Evolutionary conservation across 805 yeast species (phyloP).

Genomic region (Hanseniaspora vineae): DNA sequence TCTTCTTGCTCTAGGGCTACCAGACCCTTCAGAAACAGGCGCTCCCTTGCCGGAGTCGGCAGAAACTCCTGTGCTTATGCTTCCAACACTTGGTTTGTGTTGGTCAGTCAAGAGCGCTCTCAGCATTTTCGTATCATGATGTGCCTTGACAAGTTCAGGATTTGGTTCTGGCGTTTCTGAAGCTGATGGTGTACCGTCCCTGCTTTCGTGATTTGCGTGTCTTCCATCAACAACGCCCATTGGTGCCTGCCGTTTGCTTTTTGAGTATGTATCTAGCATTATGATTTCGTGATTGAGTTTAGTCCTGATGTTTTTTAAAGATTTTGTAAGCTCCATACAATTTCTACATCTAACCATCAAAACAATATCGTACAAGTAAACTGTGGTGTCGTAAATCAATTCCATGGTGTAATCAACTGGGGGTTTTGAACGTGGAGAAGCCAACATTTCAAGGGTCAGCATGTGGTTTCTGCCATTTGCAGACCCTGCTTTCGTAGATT

Average conservation of each 20-base stretch:
- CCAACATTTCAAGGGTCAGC: conserved; percentile 45
- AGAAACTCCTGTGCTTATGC: neutral
- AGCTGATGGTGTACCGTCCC: neutral
- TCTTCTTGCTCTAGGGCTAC: too few species aligned
- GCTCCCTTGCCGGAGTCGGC: neutral
- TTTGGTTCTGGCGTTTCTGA: neutral
- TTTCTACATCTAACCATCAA: conserved; percentile 31
- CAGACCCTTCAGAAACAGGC: too few species aligned
- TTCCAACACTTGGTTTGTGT: neutral
- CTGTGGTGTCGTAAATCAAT: conserved; percentile 47
- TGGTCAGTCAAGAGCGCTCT: neutral
- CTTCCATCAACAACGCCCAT: neutral
- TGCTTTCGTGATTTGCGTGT: neutral
- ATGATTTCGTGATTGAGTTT: conserved; percentile 8
- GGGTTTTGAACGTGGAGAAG: conserved; percentile 40
- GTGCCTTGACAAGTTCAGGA: neutral
- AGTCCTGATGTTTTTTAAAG: conserved; percentile 12
- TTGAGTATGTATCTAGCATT: conserved; percentile 6
- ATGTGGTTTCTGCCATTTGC: neutral
- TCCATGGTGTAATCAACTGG: conserved; percentile 46
- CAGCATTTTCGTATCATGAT: neutral
- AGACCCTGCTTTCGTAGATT: conserved; percentile 6
- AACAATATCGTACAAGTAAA: conserved; percentile 50
- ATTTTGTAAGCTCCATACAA: conserved; percentile 19
- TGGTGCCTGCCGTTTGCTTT: neutral